Percentiles rank a stretch among this genome's conserved stretches.
These are phyloP conservation scores for Verticillium dahliae DNA, from an alignment of 2,329 filamentous ascomycete species.

Conservation along the genomic window DNA sequence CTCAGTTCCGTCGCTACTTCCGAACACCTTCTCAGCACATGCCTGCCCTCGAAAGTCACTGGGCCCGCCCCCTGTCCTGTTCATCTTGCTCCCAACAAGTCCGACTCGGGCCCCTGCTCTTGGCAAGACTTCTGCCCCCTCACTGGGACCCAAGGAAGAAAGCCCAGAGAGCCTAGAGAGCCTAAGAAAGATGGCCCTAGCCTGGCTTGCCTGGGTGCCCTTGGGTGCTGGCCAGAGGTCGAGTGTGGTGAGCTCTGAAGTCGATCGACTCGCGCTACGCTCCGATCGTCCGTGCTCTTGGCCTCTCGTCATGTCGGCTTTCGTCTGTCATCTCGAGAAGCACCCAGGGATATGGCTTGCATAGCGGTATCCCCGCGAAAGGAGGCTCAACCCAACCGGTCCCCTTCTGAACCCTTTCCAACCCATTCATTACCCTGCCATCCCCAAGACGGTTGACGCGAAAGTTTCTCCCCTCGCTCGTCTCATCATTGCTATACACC, in stretches of 20 bases:
- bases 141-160: neutral
- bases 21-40: neutral
- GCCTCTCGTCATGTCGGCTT: neutral
- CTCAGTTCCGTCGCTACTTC: neutral
- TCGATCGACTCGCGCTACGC: neutral
- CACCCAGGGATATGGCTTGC: neutral
- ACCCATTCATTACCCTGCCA: neutral
- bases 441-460: neutral
- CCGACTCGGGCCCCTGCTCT: neutral
- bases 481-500: neutral
- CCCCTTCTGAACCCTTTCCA: neutral
- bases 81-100: neutral
- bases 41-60: neutral
- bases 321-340: neutral
- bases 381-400: neutral
- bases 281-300: neutral
- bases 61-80: neutral
- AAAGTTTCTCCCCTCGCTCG: neutral
- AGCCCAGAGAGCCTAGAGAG: neutral
- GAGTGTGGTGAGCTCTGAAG: neutral
- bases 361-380: neutral
- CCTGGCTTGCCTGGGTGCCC: neutral
- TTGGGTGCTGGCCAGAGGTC: neutral
- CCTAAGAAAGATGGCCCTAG: neutral
- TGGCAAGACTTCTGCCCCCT: neutral